These are phyloP conservation scores for Thielaviopsis musarum DNA, from an alignment of 2,329 filamentous ascomycete genomes.

Conservation along the genomic window DNA sequence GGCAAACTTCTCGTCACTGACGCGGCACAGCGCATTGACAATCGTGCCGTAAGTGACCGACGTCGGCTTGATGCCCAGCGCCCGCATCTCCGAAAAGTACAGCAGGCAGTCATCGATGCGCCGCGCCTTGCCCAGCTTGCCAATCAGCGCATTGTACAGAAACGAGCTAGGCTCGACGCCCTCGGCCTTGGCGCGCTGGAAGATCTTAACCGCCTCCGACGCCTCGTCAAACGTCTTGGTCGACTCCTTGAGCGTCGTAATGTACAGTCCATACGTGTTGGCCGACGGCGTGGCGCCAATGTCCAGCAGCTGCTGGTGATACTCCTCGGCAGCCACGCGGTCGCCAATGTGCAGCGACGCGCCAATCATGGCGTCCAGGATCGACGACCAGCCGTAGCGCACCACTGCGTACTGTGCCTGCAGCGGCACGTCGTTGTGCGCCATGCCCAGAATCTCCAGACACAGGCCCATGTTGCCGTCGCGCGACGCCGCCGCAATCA, in stretches of 20 bases:
- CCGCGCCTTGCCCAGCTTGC: slow-evolving; percentile 92
- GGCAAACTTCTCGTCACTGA: slow-evolving; percentile 93
- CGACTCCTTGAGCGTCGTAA: slow-evolving; percentile 95
- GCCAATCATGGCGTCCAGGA: slow-evolving; percentile 90
- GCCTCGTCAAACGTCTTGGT: slow-evolving; percentile 97
- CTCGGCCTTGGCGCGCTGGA: slow-evolving; percentile 81
- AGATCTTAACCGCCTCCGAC: slow-evolving; percentile 92
- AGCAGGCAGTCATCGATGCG: slow-evolving; percentile 96
- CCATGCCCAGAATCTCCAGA: slow-evolving; percentile 77
- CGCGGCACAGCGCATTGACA: slow-evolving; percentile 91
- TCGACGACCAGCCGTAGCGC: slow-evolving; percentile 89
- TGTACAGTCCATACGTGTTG: slow-evolving; percentile 96
- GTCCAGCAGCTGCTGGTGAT: slow-evolving; percentile 77
- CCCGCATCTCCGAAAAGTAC: slow-evolving; percentile 96
- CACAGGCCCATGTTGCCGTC: slow-evolving; percentile 67
- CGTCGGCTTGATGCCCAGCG: slow-evolving; percentile 79
- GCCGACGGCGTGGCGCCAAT: slow-evolving; percentile 87
- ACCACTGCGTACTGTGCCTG: slow-evolving; percentile 72
- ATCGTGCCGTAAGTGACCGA: slow-evolving; percentile 97
- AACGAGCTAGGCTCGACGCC: slow-evolving; percentile 94
- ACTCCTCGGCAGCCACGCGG: slow-evolving; percentile 65
- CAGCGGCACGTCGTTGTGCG: slow-evolving; percentile 73
- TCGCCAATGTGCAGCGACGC: slow-evolving; percentile 74
- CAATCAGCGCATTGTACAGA: slow-evolving; percentile 94
- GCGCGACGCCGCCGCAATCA: slow-evolving; percentile 79